Conservation (phyloP, 371 early-diverging fungal genomes). For the Zopfochytrium polystomum region DNA sequence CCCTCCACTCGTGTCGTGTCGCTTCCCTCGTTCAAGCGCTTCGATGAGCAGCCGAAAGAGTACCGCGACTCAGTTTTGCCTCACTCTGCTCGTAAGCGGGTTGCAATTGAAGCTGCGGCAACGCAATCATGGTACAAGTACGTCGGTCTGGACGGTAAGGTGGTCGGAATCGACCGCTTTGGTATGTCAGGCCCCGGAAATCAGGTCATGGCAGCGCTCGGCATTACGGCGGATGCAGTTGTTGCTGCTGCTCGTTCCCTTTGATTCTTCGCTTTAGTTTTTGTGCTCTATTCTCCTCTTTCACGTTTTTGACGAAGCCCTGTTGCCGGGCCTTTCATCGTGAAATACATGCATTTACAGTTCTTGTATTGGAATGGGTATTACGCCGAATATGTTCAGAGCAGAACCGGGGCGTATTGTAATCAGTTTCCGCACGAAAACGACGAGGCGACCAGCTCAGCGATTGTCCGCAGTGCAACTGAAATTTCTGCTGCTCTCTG, state of each 20-base stretch:
- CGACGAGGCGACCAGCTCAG: no score
- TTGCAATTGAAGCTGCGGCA: slow-evolving; percentile 89
- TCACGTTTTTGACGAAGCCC: neutral
- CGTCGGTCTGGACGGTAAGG: slow-evolving; percentile 64
- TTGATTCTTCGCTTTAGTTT: neutral
- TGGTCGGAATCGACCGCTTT: slow-evolving; percentile 93
- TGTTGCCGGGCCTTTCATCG: neutral
- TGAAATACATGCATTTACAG: neutral
- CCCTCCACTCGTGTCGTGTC: slow-evolving; percentile 82
- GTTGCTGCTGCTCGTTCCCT: slow-evolving; percentile 17
- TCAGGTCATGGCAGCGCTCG: slow-evolving; percentile 23
- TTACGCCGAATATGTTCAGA: no score
- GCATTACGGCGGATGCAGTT: slow-evolving; percentile 23
- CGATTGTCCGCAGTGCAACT: no score
- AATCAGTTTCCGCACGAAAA: no score
- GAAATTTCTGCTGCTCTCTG: no score
- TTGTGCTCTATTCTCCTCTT: neutral
- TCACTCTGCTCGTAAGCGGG: slow-evolving; percentile 59
- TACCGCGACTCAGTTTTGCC: slow-evolving; percentile 85
- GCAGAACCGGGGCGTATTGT: no score
- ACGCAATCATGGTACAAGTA: slow-evolving; percentile 96
- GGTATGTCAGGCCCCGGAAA: slow-evolving; percentile 85
- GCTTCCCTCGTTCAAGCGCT: slow-evolving; percentile 92
- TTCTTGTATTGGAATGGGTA: neutral
- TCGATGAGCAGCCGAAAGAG: slow-evolving; percentile 83